A percentile compares a stretch with the other conserved stretches of the same genome.
Conservation (phyloP, 257 asterid genomes). For the Rhazya stricta region DNA sequence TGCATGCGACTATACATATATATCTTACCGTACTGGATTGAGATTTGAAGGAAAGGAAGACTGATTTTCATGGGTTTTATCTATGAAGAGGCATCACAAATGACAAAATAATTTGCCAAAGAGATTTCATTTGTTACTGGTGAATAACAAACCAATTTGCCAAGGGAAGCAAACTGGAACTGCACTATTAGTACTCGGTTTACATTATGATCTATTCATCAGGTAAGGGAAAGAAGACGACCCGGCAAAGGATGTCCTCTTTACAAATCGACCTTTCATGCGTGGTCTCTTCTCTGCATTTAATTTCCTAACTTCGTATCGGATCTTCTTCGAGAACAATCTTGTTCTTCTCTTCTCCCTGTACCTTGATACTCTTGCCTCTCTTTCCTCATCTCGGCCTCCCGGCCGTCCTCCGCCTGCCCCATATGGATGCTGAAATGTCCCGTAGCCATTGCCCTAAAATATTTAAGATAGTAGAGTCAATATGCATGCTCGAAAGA, state of each 20-base stretch:
- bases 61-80: background rate
- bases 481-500: background rate
- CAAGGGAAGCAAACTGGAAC: background rate
- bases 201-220: background rate
- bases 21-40: background rate
- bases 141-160: background rate
- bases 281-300: conserved; percentile 83
- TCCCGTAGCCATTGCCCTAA: background rate
- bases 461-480: background rate
- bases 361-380: conserved; percentile 60
- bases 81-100: too few relatives aligned
- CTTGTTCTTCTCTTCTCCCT: conserved; percentile 71
- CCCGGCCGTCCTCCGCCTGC: conserved; percentile 11
- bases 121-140: background rate
- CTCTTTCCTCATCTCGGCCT: conserved; percentile 40
- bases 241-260: conserved; percentile 36
- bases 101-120: background rate
- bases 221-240: conserved; percentile 22
- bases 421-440: conserved; percentile 10
- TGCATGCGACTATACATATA: too few relatives aligned
- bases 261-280: conserved; percentile 70
- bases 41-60: background rate
- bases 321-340: conserved; percentile 67
- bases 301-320: conserved; percentile 72
- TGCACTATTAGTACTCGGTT: background rate